Conservation (phyloP, 345 rosid genomes). For the Stellera chamaejasme region DNA sequence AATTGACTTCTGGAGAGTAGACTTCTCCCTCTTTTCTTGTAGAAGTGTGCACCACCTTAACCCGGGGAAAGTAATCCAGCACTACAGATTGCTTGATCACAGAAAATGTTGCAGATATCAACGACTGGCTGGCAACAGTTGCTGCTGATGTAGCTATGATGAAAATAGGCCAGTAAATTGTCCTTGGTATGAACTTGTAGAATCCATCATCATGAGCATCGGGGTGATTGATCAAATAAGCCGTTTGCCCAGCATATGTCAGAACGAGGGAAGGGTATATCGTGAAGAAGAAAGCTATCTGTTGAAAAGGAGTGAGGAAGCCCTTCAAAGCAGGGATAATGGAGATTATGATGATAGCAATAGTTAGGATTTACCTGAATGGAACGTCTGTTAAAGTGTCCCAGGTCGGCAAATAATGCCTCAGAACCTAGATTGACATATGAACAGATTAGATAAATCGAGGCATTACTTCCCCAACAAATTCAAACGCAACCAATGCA, state of each 20-base stretch:
- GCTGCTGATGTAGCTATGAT: conserved; percentile 69
- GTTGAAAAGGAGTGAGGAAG: conserved; percentile 16
- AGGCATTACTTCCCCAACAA: background rate
- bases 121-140: conserved; percentile 78
- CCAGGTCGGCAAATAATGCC: conserved; percentile 86
- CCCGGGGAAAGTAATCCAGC: conserved; percentile 81
- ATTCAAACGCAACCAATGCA: background rate
- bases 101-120: conserved; percentile 87
- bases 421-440: conserved; percentile 52
- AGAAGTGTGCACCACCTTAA: conserved; percentile 85
- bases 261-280: conserved; percentile 81
- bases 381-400: conserved; percentile 63
- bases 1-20: conserved; percentile 83
- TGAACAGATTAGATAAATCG: conserved; percentile 1
- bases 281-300: conserved; percentile 60
- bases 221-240: conserved; percentile 64
- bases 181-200: conserved; percentile 66
- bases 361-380: conserved; percentile 35
- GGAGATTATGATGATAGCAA: background rate
- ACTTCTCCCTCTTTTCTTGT: conserved; percentile 75
- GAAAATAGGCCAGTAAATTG: conserved; percentile 81
- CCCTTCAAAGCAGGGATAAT: background rate
- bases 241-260: conserved; percentile 89
- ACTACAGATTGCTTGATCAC: conserved; percentile 85
- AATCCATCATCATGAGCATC: conserved; percentile 60